These are phyloP conservation scores for Talaromyces atroroseus DNA, from an alignment of 2,329 filamentous ascomycete genomes.

Conservation along the genomic window DNA sequence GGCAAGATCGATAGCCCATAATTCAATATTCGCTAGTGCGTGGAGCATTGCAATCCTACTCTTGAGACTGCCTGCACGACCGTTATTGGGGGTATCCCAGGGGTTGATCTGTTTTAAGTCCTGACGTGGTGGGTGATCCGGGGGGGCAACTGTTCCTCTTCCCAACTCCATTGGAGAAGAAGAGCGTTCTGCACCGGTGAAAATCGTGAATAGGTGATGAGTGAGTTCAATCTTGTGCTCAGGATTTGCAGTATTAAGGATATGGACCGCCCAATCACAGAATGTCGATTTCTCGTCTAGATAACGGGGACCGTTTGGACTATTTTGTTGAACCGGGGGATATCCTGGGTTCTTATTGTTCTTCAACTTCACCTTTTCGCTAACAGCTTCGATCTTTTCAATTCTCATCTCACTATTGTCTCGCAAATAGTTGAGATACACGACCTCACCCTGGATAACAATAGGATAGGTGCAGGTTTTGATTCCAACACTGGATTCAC, in stretches of 20 bases:
- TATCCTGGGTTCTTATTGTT: conserved; percentile 21
- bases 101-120: conserved; percentile 36
- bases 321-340: conserved; percentile 13
- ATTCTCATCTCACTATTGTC: conserved; percentile 24
- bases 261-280: conserved; percentile 46
- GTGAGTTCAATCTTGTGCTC: conserved; percentile 46
- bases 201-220: conserved; percentile 40
- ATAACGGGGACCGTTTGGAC: conserved; percentile 22
- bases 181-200: conserved; percentile 35
- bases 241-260: conserved; percentile 41
- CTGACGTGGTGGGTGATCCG: conserved; percentile 39
- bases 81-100: conserved; percentile 36
- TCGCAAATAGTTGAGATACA: conserved; percentile 30
- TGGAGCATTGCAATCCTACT: conserved; percentile 45
- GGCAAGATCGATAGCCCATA: conserved; percentile 46
- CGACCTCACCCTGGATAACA: conserved; percentile 29
- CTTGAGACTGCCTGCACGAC: conserved; percentile 40
- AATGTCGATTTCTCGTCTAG: conserved; percentile 39
- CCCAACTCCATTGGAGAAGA: conserved; percentile 40
- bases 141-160: conserved; percentile 30
- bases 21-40: conserved; percentile 45
- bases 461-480: conserved; percentile 45
- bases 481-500: conserved; percentile 45
- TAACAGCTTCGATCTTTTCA: conserved; percentile 37
- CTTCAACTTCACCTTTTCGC: conserved; percentile 44